Conservation (phyloP, 805 yeast genomes). For the Metschnikowia rubicola region DNA sequence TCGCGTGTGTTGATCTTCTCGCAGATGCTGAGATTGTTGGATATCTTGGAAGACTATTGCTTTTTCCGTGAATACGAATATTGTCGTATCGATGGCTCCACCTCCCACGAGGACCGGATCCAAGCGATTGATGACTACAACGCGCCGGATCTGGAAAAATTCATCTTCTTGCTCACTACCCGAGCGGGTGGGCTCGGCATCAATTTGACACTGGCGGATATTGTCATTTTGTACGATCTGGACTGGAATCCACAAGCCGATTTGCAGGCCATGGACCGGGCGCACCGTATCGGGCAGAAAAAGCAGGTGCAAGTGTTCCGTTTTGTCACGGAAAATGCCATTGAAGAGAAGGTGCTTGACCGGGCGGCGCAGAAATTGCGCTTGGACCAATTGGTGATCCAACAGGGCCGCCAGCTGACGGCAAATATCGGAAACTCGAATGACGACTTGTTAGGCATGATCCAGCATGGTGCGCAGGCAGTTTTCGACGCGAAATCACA, state of each 20-base stretch:
- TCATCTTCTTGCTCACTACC: slow-evolving; percentile 82
- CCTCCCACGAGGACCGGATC: slow-evolving; percentile 89
- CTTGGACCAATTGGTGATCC: slow-evolving; percentile 91
- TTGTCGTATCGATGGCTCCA: slow-evolving; percentile 91
- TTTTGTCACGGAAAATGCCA: slow-evolving; percentile 92
- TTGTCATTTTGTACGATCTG: slow-evolving; percentile 82
- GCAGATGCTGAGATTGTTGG: slow-evolving; percentile 88
- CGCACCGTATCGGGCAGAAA: slow-evolving; percentile 95
- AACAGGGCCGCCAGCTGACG: slow-evolving; percentile 56
- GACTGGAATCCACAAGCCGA: slow-evolving; percentile 99
- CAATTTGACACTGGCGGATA: slow-evolving; percentile 87
- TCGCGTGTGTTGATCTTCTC: slow-evolving; percentile 89
- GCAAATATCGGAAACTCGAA: slow-evolving; percentile 58
- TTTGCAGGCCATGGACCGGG: slow-evolving; percentile 97
- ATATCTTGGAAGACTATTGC: slow-evolving; percentile 91
- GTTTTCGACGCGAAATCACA: slow-evolving; percentile 58
- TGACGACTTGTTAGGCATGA: slow-evolving; percentile 90
- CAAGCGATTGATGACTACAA: slow-evolving; percentile 91
- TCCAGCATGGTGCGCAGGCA: slow-evolving; percentile 92
- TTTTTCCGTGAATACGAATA: slow-evolving; percentile 77
- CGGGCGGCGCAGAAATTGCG: slow-evolving; percentile 93
- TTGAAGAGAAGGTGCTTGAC: slow-evolving; percentile 93
- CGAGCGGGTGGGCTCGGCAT: slow-evolving; percentile 98
- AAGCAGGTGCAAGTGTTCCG: slow-evolving; percentile 92
- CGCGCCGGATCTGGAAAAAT: slow-evolving; percentile 74